Base-by-base conservation (phyloP, 2,329 filamentous ascomycete species). In the Colletotrichum spaethianum region DNA sequence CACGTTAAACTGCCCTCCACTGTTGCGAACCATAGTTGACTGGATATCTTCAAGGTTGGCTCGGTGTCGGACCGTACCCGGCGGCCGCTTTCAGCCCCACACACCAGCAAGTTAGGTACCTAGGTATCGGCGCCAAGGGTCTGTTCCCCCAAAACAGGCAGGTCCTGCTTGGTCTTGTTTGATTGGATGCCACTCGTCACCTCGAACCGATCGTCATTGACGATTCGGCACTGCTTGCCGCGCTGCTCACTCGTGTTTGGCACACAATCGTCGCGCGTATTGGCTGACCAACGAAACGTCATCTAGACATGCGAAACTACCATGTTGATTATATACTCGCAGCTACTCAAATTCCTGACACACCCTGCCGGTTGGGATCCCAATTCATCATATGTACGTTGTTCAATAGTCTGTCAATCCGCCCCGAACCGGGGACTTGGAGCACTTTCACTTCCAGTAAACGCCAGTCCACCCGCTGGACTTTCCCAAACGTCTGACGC, bases 361-460 rank as follows among this genome's bases (percentile, higher is more conserved):
- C 50, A 36, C 52, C n/a, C 42, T 44, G 28, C 33, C 57, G 28
- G 57, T 36, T 50, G 12, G 28, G 16, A 48, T 63, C 59, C 65
- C 64, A 46, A 46, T 50, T 60, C 65, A 53, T 72, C 53, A 72
- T 69, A 69, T 72, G 67, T 72, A 72, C 65, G 28, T 53, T 53
- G 31, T 53, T 31, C n/a, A 36, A 48, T 69, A 28, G 16, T 62
- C 50, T 68, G n/a, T 62, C 31, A 48, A 57, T 52, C 59, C 33
- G 53, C 53, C 44, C 57, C 44, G 20, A 31, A 61, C 36, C 6
- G 9, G n/a, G 38, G 36, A 23, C 38, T 8, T 33, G 11, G 28
- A 50, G 33, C 53, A 55, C 48, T 36, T 28, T 63, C 44, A 55
- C 52, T 59, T 60, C 59, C 65, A 60, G 33, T 40, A 50, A 71